Base-by-base conservation (phyloP, 495 filamentous ascomycete species). In the Aspergillus sclerotioniger region DNA sequence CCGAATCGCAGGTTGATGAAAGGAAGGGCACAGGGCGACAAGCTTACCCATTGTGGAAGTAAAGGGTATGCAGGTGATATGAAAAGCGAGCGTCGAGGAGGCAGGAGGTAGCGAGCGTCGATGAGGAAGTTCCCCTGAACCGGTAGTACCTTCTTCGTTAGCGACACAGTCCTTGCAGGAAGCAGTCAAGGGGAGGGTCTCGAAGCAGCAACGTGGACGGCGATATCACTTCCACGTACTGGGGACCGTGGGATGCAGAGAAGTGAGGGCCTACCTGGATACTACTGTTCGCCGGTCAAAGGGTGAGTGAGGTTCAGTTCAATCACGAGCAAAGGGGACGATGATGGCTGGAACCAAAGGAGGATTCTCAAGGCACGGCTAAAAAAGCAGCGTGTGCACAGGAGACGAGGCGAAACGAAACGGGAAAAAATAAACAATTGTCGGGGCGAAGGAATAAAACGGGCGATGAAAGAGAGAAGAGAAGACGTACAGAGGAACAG, bases 21-120 rank as follows among this genome's bases (percentile, higher is more conserved):
- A 54, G 37, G 44, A 46, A 57, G 51, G 33, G 51, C 20, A 51
- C 32, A 28, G 47, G 57, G 33, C 56, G 51, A 59, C 41, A 57
- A 62, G 69, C 75, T 75, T 77, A 77, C 75, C 74, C 75, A 77
- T 77, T 71, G 61, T 67, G 67, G 66, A 68, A 64, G 62, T 62
- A 55, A 59, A 49, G 57, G 59, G 57, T 62, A 56, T 57, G 19
- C 37, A 41, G 37, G 37, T 41, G 33, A 43, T 53, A 54, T 17
- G 62, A 49, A 58, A 63, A 70, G 67, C 67, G 67, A 70, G 62
- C 59, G 67, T 67, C 13, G 58, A 60, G 31, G 47, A 25, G 57
- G 49, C 32, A 52, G 52, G 58, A 60, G 62, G 66, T 62, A 62
- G 61, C 61, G 66, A 66, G 58, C 52, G 63, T 58, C 35, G 61